Percentiles rank a stretch among this genome's conserved stretches.
Evolutionary conservation across 2,329 filamentous ascomycete species (phyloP).

Genomic region (Aspergillus sp.): DNA sequence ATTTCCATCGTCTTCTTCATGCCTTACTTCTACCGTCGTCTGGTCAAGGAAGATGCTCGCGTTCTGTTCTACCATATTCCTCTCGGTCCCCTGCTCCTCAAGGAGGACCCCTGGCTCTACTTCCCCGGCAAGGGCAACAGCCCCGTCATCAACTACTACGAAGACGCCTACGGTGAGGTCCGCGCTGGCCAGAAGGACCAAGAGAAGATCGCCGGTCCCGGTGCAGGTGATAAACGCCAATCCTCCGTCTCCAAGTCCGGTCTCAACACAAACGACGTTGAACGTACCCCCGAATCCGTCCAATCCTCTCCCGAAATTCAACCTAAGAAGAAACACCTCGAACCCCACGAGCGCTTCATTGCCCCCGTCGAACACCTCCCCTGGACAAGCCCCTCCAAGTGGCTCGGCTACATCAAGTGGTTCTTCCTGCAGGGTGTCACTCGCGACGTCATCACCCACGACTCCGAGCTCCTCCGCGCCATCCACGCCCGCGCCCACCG

Average conservation of each 20-base stretch:
- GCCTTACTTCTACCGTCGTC: slow-evolving; percentile 23
- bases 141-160: slow-evolving; percentile 37
- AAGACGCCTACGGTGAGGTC: slow-evolving; percentile 22
- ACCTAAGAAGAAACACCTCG: slow-evolving; percentile 13
- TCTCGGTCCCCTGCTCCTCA: slow-evolving; percentile 38
- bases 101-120: slow-evolving; percentile 34
- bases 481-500: slow-evolving; percentile 36
- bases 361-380: slow-evolving; percentile 12
- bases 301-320: slow-evolving; percentile 13
- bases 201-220: neutral
- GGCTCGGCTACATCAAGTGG: slow-evolving; percentile 37
- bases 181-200: slow-evolving; percentile 10
- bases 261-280: slow-evolving; percentile 6
- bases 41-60: slow-evolving; percentile 16
- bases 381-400: slow-evolving; percentile 15
- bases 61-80: slow-evolving; percentile 20
- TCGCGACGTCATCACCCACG: slow-evolving; percentile 36
- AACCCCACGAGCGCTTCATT: slow-evolving; percentile 20
- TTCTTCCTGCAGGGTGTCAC: slow-evolving; percentile 40
- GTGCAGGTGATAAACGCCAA: neutral
- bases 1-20: slow-evolving; percentile 19
- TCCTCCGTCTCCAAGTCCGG: slow-evolving; percentile 5
- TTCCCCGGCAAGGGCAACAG: slow-evolving; percentile 32
- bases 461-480: slow-evolving; percentile 31
- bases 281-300: slow-evolving; percentile 9